A percentile compares a stretch with the other conserved stretches of the same genome.
phyloP scores from a whole-genome alignment of 1,284 basidiomycete genomes.

The Malassezia furfur region DNA sequence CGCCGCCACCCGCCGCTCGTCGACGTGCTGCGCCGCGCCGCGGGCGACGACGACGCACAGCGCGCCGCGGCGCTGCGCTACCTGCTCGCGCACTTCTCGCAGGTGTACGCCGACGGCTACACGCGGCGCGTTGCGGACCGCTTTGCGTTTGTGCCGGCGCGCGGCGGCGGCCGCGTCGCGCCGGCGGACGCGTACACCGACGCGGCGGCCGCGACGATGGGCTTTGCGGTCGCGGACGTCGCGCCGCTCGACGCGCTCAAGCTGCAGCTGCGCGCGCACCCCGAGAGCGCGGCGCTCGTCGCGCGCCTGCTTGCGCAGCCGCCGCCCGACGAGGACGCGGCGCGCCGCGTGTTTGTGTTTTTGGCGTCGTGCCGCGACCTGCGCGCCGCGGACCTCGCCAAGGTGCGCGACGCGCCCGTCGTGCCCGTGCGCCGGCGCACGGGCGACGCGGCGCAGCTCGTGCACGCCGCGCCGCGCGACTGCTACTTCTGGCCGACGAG shows the following conservation, averaged over 20 bases:
- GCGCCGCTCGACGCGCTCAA: slow-evolving; percentile 57
- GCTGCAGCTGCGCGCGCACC: slow-evolving; percentile 66
- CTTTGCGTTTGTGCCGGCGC: slow-evolving; percentile 65
- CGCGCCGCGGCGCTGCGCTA: slow-evolving; percentile 34
- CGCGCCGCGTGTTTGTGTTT: slow-evolving; percentile 65
- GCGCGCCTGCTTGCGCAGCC: slow-evolving; percentile 59
- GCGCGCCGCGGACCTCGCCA: slow-evolving; percentile 21
- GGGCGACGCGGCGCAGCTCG: slow-evolving; percentile 10
- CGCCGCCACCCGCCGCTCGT: slow-evolving; percentile 63
- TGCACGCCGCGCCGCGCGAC: slow-evolving; percentile 48
- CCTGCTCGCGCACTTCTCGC: slow-evolving; percentile 35
- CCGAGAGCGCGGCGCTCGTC: slow-evolving; percentile 61
- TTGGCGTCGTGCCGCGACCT: slow-evolving; percentile 56
- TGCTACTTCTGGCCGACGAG: slow-evolving; percentile 54
- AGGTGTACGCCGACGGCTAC: slow-evolving; percentile 30
- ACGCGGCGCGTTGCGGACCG: slow-evolving; percentile 23
- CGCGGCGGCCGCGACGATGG: slow-evolving; percentile 62
- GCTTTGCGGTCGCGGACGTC: slow-evolving; percentile 63
- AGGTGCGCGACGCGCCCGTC: slow-evolving; percentile 25
- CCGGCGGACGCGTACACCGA: slow-evolving; percentile 70
- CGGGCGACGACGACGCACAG: slow-evolving; percentile 9
- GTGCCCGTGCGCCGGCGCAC: slow-evolving; percentile 25
- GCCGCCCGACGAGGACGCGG: slow-evolving; percentile 57
- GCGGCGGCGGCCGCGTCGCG: slow-evolving; percentile 56
- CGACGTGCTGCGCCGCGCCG: slow-evolving; percentile 50